These are phyloP conservation scores for Fusarium udum DNA, from an alignment of 2,329 filamentous ascomycete genomes.

Conservation along the genomic window DNA sequence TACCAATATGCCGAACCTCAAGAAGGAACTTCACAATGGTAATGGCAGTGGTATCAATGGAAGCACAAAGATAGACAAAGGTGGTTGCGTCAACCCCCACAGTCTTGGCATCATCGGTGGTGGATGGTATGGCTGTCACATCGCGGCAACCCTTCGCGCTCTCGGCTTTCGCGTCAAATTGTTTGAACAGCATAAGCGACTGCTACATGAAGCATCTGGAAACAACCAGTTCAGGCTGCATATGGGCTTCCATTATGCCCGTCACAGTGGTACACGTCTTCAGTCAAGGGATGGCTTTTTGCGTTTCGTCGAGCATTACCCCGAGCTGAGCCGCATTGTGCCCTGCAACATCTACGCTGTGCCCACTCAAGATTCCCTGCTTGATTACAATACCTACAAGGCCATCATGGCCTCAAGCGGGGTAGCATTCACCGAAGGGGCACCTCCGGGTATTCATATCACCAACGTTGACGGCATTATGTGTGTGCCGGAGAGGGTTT, in stretches of 20 bases:
- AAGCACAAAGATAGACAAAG: neutral
- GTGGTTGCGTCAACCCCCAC: neutral
- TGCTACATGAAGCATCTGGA: conserved; percentile 3
- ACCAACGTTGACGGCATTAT: neutral
- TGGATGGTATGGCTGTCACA: conserved; percentile 7
- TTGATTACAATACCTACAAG: conserved; percentile 1
- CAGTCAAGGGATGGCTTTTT: neutral
- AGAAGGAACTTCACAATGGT: neutral
- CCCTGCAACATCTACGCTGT: conserved; percentile 4
- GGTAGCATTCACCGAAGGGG: neutral
- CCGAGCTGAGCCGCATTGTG: neutral
- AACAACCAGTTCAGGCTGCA: conserved; percentile 7
- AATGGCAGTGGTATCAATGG: neutral
- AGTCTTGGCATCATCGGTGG: neutral
- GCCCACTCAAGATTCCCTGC: neutral
- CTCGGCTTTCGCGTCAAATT: neutral
- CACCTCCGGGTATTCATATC: neutral
- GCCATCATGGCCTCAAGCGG: neutral
- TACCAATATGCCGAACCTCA: neutral
- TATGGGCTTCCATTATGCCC: conserved; percentile 7
- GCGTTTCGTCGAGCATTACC: neutral
- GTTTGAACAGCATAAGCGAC: neutral
- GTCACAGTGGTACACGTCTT: neutral
- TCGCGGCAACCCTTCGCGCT: neutral
- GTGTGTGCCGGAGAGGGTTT: neutral